Evolutionary conservation across 805 yeast species (phyloP), one percentile per base, ranked within the genome.

Genomic region (Candida caryicola): DNA sequence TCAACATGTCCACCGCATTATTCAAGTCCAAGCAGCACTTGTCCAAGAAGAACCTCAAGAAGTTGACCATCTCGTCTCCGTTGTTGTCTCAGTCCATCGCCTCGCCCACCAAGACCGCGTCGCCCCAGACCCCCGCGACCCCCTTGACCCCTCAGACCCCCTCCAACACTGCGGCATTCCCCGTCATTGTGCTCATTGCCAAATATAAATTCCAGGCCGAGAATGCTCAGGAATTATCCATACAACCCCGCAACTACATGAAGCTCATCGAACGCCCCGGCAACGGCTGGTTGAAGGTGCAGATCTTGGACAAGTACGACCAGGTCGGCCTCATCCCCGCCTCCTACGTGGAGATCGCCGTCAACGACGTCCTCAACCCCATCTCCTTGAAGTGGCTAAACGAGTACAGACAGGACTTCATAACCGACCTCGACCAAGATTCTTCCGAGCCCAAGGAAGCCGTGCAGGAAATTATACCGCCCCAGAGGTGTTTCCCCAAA

Each of bases 211-310:
- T 68, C 42, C 33, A 29, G 2, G 64, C 64, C 4, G 61, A 56
- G 43, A 45, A 43, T 6, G 31, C 23, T 1, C 51, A 53, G 17
- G 71, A 68, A 36, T 41, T 68, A 18, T 42, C 54, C 7, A 52
- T 64, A 3, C 41, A 40, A 6, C 41, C 55, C 12, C 51, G 54
- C 4, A 67, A 63, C 10, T 59, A 57, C 43, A 47, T 66, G 25
- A 59, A 58, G 39, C 45, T 66, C 10, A 23, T 66, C 4, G 59
- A 61, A 16, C 50, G 66, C 19, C 62, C 60, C 2, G 72, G 70
- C 2, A 63, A 64, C 43, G 73, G 73, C 17, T 66, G 72, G 73
- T 38, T 68, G 17, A 40, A 50, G 27, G 72, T 67, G 3, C 59
- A 58, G 39, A 40, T 45, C 14, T 41, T 66, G 17, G 59, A 55